A percentile compares a stretch with the other conserved stretches of the same genome.
Evolutionary conservation across 2,329 filamentous ascomycete genomes (phyloP).

Genomic region (Rosellinia necatrix): DNA sequence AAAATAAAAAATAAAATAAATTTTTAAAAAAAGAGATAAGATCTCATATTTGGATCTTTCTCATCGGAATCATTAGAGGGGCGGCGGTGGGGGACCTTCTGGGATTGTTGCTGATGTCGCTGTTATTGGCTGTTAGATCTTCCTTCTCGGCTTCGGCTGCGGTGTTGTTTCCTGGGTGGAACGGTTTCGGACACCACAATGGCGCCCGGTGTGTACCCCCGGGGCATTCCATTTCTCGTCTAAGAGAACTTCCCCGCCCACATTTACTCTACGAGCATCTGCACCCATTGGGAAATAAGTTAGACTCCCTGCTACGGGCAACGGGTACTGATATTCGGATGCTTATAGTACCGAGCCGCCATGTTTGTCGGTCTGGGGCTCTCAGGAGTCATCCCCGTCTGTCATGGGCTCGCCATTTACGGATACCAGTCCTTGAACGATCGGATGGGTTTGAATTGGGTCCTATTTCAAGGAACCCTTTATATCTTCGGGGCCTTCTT

Average conservation of each 20-base stretch:
- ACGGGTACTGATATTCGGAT: too few relatives aligned
- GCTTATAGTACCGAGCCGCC: conserved; percentile 67
- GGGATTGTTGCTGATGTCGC: conserved; percentile 3
- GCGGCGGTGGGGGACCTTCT: not conserved
- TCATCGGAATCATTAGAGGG: not conserved
- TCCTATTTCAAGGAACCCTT: conserved; percentile 77
- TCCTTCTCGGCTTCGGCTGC: conserved; percentile 75
- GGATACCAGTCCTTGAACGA: conserved; percentile 68
- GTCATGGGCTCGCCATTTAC: conserved; percentile 74
- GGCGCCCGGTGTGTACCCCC: conserved; percentile 60
- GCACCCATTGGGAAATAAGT: not conserved
- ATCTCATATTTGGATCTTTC: too few relatives aligned
- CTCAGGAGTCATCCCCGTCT: conserved; percentile 80
- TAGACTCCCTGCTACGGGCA: too few relatives aligned
- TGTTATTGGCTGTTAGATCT: conserved; percentile 67
- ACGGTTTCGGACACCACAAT: conserved; percentile 79
- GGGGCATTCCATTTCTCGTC: too few relatives aligned
- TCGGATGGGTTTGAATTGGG: conserved; percentile 80
- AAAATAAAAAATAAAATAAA: not conserved
- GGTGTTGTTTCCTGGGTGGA: conserved; percentile 78
- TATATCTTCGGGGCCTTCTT: conserved; percentile 86
- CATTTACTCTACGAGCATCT: too few relatives aligned
- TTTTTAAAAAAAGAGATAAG: too few relatives aligned
- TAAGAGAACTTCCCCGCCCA: not conserved
- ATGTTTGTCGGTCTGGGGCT: conserved; percentile 91